Conservation (phyloP, 2,329 filamentous ascomycete species). For the Coniochaeta prunicola region DNA sequence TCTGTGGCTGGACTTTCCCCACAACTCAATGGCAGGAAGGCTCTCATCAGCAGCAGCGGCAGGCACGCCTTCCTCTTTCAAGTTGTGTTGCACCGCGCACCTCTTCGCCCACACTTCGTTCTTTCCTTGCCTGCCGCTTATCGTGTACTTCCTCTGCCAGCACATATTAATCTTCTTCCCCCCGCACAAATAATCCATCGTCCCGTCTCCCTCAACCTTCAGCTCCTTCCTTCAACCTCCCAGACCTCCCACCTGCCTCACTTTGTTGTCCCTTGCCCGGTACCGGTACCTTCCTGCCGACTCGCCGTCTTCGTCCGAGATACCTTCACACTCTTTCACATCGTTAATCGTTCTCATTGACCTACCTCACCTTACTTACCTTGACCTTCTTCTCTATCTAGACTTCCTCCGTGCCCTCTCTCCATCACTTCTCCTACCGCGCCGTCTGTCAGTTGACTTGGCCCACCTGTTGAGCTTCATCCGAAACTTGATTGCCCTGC, state of each 20-base stretch:
- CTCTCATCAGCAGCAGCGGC: background rate
- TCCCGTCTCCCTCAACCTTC: background rate
- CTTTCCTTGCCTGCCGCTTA: slow-evolving; percentile 3
- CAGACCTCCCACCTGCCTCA: background rate
- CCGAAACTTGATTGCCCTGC: background rate
- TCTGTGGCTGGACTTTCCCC: background rate
- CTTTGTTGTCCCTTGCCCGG: background rate
- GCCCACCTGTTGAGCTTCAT: background rate
- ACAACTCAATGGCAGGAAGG: slow-evolving; percentile 1
- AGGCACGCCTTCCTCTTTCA: background rate
- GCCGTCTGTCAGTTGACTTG: slow-evolving; percentile 2
- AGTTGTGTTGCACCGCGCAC: background rate
- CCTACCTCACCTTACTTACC: background rate
- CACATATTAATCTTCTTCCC: background rate
- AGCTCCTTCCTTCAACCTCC: background rate
- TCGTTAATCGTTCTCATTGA: background rate
- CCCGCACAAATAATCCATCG: background rate
- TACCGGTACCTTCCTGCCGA: background rate
- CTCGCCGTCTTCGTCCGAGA: background rate
- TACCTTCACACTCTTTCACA: background rate
- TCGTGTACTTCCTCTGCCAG: background rate
- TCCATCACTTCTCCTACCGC: background rate
- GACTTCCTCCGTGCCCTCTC: background rate
- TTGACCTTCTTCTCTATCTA: background rate
- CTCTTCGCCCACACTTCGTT: background rate